Conservation (phyloP, 495 filamentous ascomycete genomes). For the Penicillium pulvis region DNA sequence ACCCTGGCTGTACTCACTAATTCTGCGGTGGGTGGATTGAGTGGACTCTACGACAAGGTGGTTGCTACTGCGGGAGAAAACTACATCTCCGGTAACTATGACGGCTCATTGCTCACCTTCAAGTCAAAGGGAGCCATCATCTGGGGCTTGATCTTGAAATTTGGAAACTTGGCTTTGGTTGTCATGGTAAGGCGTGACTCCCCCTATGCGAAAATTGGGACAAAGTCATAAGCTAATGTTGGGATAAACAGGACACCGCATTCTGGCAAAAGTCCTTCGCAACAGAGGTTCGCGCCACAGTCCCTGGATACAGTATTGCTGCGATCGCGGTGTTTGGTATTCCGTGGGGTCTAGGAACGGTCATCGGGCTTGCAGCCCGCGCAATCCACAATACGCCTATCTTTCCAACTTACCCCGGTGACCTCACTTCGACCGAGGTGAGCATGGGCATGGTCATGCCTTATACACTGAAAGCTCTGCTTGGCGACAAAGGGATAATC, state of each 20-base stretch:
- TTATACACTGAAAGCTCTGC: slow-evolving; percentile 49
- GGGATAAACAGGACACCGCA: slow-evolving; percentile 42
- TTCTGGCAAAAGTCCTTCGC: slow-evolving; percentile 58
- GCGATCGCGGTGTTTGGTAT: slow-evolving; percentile 50
- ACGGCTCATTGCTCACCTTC: slow-evolving; percentile 51
- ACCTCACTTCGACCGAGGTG: slow-evolving; percentile 45
- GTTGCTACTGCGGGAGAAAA: slow-evolving; percentile 33
- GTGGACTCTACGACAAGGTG: slow-evolving; percentile 43
- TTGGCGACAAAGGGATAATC: slow-evolving; percentile 49
- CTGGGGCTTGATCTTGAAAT: slow-evolving; percentile 49
- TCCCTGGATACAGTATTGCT: slow-evolving; percentile 48
- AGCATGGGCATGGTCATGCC: slow-evolving; percentile 50
- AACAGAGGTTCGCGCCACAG: slow-evolving; percentile 42
- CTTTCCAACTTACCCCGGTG: slow-evolving; percentile 54
- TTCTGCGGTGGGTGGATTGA: slow-evolving; percentile 32
- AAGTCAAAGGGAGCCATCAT: slow-evolving; percentile 55
- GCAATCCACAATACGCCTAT: slow-evolving; percentile 49
- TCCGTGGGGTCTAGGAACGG: slow-evolving; percentile 53
- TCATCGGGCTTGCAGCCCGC: slow-evolving; percentile 48
- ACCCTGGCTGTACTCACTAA: slow-evolving; percentile 38
- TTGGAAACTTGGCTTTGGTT: slow-evolving; percentile 53
- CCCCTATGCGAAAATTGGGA: background rate
- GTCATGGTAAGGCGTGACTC: slow-evolving; percentile 43
- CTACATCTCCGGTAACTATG: slow-evolving; percentile 47
- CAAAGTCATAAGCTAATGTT: background rate